Conservation (phyloP, 495 filamentous ascomycete species). For the Lophium mytilinum region DNA sequence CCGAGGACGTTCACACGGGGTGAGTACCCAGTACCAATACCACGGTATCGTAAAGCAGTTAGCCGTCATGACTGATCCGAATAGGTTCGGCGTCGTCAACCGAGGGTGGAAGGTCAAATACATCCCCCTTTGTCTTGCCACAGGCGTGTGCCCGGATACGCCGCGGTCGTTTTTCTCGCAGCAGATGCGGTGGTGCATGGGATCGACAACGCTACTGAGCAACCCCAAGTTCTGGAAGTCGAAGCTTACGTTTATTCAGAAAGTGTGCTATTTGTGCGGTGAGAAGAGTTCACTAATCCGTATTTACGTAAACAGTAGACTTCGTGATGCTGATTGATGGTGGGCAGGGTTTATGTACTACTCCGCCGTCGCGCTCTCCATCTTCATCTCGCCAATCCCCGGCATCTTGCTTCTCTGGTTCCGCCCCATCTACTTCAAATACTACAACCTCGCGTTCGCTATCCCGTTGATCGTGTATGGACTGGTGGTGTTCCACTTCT, state of each 20-base stretch:
- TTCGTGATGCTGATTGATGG: not conserved
- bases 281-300: not conserved
- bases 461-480: constrained; percentile 22
- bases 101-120: constrained; percentile 29
- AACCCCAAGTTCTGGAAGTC: constrained; percentile 25
- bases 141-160: constrained; percentile 27
- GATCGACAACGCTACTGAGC: constrained; percentile 23
- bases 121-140: constrained; percentile 26
- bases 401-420: constrained; percentile 26
- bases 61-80: too few relatives aligned
- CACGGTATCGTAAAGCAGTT: not conserved
- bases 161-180: constrained; percentile 27
- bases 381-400: constrained; percentile 24
- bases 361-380: constrained; percentile 16
- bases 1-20: constrained; percentile 30
- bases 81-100: constrained; percentile 16
- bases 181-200: constrained; percentile 29
- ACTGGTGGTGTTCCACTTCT: constrained; percentile 17
- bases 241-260: constrained; percentile 21
- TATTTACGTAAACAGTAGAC: not conserved
- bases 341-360: constrained; percentile 20
- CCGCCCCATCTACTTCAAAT: constrained; percentile 26
- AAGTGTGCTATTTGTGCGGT: constrained; percentile 28
- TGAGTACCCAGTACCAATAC: not conserved
- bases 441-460: constrained; percentile 28